A percentile compares a stretch with the other conserved stretches of the same genome.
Conservation (phyloP, 2,329 filamentous ascomycete species). For the Fusarium avenaceum region DNA sequence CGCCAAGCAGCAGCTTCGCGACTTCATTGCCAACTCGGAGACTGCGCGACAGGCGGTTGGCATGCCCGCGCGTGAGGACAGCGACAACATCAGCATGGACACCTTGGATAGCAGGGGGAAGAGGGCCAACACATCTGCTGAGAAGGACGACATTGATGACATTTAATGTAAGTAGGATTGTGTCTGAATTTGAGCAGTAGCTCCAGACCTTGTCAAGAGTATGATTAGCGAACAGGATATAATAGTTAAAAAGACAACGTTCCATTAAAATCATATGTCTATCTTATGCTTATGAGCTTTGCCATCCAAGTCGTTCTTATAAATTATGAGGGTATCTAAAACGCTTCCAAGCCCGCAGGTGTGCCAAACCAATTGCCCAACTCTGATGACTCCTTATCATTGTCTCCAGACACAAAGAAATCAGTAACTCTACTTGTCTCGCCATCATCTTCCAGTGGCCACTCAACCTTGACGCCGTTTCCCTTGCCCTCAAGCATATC, state of each 20-base stretch:
- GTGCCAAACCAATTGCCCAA: conserved; percentile 86
- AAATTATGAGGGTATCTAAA: conserved; percentile 61
- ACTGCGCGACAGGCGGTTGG: conserved; percentile 85
- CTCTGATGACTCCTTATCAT: conserved; percentile 69
- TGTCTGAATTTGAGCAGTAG: conserved; percentile 32
- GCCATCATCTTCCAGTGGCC: conserved; percentile 81
- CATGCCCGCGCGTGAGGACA: conserved; percentile 69
- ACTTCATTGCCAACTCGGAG: conserved; percentile 91
- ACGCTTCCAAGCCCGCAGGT: conserved; percentile 76
- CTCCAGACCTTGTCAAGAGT: conserved; percentile 29
- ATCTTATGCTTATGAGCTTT: conserved; percentile 3
- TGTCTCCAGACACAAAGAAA: conserved; percentile 70
- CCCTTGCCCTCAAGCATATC: conserved; percentile 88
- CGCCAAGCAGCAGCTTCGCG: conserved; percentile 89
- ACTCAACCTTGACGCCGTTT: conserved; percentile 80
- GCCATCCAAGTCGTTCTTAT: conserved; percentile 1
- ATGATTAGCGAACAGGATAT: conserved; percentile 50
- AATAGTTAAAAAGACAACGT: conserved; percentile 45
- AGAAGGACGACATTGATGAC: conserved; percentile 69
- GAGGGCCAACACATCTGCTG: conserved; percentile 55
- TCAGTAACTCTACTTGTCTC: conserved; percentile 79
- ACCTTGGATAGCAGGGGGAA: conserved; percentile 72
- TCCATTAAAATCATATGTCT: conserved; percentile 14
- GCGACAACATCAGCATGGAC: conserved; percentile 69
- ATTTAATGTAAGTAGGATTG: conserved; percentile 62